Percentiles rank a stretch among this genome's conserved stretches.
Conservation (phyloP, 331 rosid genomes). For the Quercus lobata region DNA sequence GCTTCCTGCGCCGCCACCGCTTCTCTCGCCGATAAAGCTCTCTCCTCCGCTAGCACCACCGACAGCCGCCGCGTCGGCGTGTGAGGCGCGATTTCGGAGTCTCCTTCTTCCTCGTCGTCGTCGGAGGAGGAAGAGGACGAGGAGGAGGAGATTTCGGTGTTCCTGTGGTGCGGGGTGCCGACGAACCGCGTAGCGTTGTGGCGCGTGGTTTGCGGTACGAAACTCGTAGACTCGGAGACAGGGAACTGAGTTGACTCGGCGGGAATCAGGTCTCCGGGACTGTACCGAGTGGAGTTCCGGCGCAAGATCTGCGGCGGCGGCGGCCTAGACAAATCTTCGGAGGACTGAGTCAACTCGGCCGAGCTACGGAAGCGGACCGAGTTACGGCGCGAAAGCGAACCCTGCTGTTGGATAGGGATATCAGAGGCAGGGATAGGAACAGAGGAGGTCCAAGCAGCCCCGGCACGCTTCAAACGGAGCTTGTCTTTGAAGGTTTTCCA, state of each 20-base stretch:
- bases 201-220: constrained; percentile 16
- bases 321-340: not conserved
- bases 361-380: constrained; percentile 17
- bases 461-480: constrained; percentile 60
- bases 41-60: constrained; percentile 23
- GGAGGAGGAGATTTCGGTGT: not conserved
- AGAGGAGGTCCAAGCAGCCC: constrained; percentile 73
- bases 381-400: constrained; percentile 20
- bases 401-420: constrained; percentile 17
- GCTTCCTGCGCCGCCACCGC: constrained; percentile 32
- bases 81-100: not conserved
- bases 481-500: constrained; percentile 80
- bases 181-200: constrained; percentile 16
- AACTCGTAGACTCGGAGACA: not conserved
- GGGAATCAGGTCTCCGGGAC: not conserved
- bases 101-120: not conserved
- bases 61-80: constrained; percentile 23
- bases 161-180: constrained; percentile 7
- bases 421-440: constrained; percentile 60
- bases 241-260: not conserved
- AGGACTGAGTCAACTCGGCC: constrained; percentile 5
- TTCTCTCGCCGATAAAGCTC: constrained; percentile 70
- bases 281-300: constrained; percentile 30
- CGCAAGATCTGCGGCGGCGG: constrained; percentile 22
- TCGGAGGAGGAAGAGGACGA: not conserved